Conservation (phyloP, 179 eudicot species). For the Heliamphora ciliata region DNA sequence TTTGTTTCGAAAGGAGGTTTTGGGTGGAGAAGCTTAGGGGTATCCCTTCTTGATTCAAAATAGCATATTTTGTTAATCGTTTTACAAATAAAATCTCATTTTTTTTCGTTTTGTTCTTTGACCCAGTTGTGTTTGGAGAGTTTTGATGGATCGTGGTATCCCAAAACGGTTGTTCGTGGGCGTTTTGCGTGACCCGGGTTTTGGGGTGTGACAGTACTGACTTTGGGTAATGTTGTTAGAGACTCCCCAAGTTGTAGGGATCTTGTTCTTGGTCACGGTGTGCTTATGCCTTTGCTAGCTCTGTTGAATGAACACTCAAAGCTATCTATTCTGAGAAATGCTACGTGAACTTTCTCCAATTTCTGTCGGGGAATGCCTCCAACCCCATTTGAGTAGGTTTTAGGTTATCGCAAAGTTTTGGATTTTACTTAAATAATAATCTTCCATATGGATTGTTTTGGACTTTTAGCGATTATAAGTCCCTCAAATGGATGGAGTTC, state of each 20-base stretch:
- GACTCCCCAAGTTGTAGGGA: conserved; percentile 62
- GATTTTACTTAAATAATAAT: background rate
- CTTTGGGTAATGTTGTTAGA: conserved; percentile 55
- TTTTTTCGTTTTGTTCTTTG: no score
- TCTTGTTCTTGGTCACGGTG: conserved; percentile 49
- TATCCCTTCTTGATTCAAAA: no score
- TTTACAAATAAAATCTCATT: no score
- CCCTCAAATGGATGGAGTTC: background rate
- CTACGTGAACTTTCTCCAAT: conserved; percentile 83
- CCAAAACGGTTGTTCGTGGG: no score
- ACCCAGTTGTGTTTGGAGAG: no score
- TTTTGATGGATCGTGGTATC: no score
- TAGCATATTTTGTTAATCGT: no score
- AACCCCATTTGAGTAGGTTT: conserved; percentile 72
- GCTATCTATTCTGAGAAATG: conserved; percentile 82
- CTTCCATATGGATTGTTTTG: background rate
- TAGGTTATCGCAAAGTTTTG: background rate
- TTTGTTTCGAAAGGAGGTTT: no score
- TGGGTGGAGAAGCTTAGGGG: no score
- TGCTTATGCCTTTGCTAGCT: conserved; percentile 57
- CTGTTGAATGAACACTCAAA: conserved; percentile 74
- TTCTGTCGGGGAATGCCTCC: conserved; percentile 91
- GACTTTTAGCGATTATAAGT: background rate
- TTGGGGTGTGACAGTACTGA: conserved; percentile 24
- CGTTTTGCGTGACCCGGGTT: no score